phyloP scores from a whole-genome alignment of 2,329 filamentous ascomycete species.

The Aspergillus pseudonomiae region DNA sequence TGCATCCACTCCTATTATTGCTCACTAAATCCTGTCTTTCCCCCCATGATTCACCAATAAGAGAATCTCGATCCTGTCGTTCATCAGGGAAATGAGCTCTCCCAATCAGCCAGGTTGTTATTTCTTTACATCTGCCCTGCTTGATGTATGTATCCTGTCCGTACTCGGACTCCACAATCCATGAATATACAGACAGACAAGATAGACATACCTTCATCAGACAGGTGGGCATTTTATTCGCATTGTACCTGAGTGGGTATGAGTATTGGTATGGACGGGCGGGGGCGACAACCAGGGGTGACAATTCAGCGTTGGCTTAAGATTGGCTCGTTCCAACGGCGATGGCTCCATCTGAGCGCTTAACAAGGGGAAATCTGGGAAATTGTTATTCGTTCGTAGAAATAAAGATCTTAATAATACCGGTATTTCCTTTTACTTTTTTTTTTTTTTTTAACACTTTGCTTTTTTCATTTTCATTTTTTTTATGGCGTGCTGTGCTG shows the following conservation, averaged over 20 bases:
- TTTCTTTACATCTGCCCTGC: neutral
- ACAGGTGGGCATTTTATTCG: neutral
- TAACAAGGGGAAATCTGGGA: neutral
- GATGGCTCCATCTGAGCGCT: constrained; percentile 1
- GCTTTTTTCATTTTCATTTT: neutral
- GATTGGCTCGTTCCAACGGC: neutral
- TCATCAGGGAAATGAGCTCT: neutral
- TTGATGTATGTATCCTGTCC: neutral
- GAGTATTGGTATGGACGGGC: constrained; percentile 1
- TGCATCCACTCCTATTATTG: constrained; percentile 5
- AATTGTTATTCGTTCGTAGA: neutral
- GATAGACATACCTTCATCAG: neutral
- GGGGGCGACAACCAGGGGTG: constrained; percentile 2
- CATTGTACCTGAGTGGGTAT: neutral
- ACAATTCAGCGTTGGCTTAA: neutral
- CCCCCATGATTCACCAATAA: neutral
- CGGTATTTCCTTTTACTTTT: neutral
- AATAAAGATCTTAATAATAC: neutral
- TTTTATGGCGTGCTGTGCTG: neutral
- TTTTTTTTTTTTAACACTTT: neutral
- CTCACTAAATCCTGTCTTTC: neutral
- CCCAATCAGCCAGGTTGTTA: neutral
- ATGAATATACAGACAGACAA: neutral
- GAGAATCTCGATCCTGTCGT: neutral
- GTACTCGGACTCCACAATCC: neutral